Conservation (phyloP, 768 basidiomycete species). For the Leucosporidium creatinivorum region DNA sequence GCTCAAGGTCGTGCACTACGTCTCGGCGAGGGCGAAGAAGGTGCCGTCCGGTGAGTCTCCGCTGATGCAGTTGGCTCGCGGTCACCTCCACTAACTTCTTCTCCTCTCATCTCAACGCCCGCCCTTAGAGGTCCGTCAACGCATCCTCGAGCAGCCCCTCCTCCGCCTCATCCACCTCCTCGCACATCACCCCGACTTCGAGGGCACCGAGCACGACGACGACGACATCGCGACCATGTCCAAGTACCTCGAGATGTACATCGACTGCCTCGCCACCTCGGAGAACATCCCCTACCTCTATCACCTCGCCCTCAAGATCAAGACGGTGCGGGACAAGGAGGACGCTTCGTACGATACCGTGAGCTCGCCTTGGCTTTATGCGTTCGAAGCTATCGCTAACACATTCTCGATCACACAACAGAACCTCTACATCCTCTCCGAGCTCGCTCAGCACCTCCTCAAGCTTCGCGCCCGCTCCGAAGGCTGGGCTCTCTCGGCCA, state of each 20-base stretch:
- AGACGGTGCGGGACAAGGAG: slow-evolving; percentile 75
- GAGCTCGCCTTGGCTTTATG: too few relatives aligned
- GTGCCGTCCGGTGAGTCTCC: neutral
- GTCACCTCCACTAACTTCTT: too few relatives aligned
- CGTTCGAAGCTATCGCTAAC: too few relatives aligned
- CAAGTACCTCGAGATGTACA: slow-evolving; percentile 85
- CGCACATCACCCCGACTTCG: slow-evolving; percentile 91
- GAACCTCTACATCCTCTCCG: slow-evolving; percentile 81
- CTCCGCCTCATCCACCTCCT: slow-evolving; percentile 77
- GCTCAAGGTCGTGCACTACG: slow-evolving; percentile 7
- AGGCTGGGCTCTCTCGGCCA: slow-evolving; percentile 68
- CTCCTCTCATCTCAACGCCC: too few relatives aligned
- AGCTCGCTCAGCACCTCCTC: slow-evolving; percentile 82
- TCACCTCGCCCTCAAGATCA: slow-evolving; percentile 69
- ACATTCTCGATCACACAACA: neutral
- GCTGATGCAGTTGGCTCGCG: too few relatives aligned
- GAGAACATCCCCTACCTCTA: slow-evolving; percentile 81
- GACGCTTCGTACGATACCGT: slow-evolving; percentile 66
- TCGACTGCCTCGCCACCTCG: slow-evolving; percentile 64
- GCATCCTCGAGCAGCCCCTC: slow-evolving; percentile 59
- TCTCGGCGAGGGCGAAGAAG: neutral
- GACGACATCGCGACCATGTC: slow-evolving; percentile 70
- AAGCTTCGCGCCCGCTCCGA: slow-evolving; percentile 57
- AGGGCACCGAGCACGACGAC: slow-evolving; percentile 48
- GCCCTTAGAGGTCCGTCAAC: neutral